Evolutionary conservation across 192 early-diverging fungal genomes (phyloP).

Genomic region (Thoreauomyces humboldtii): DNA sequence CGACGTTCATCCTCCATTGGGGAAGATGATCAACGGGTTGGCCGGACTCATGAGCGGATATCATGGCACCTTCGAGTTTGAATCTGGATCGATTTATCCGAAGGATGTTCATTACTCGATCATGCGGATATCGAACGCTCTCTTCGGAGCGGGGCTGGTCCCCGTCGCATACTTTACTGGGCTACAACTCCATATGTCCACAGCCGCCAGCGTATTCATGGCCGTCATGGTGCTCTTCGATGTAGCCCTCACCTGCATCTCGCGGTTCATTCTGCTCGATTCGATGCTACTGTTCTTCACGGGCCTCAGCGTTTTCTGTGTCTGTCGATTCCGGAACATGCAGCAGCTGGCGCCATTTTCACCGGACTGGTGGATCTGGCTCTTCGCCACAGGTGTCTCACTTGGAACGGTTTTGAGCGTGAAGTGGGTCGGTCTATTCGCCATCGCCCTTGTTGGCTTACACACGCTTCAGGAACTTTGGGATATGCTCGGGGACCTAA

Average conservation of each 20-base stretch:
- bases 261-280: slow-evolving; percentile 90
- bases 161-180: slow-evolving; percentile 90
- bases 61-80: slow-evolving; percentile 82
- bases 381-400: slow-evolving; percentile 78
- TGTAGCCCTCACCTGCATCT: slow-evolving; percentile 71
- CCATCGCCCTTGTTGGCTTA: slow-evolving; percentile 83
- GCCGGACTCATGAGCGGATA: slow-evolving; percentile 79
- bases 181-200: slow-evolving; percentile 66
- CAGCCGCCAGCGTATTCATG: slow-evolving; percentile 66
- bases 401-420: slow-evolving; percentile 80
- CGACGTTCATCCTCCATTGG: slow-evolving; percentile 96
- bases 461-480: slow-evolving; percentile 91
- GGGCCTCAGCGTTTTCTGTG: slow-evolving; percentile 57
- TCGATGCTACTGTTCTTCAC: slow-evolving; percentile 94
- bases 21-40: slow-evolving; percentile 91
- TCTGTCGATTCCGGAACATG: slow-evolving; percentile 74
- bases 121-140: slow-evolving; percentile 87
- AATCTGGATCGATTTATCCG: slow-evolving; percentile 76
- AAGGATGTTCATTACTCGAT: slow-evolving; percentile 78
- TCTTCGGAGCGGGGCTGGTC: slow-evolving; percentile 82
- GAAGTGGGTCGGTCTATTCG: slow-evolving; percentile 96
- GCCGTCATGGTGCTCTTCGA: slow-evolving; percentile 76
- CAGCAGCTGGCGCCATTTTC: slow-evolving; percentile 70
- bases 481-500: slow-evolving; percentile 74
- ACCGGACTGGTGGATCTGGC: slow-evolving; percentile 82